Evolutionary conservation across 371 early-diverging fungal genomes (phyloP).

Genomic region (Cokeromyces recurvatus): DNA sequence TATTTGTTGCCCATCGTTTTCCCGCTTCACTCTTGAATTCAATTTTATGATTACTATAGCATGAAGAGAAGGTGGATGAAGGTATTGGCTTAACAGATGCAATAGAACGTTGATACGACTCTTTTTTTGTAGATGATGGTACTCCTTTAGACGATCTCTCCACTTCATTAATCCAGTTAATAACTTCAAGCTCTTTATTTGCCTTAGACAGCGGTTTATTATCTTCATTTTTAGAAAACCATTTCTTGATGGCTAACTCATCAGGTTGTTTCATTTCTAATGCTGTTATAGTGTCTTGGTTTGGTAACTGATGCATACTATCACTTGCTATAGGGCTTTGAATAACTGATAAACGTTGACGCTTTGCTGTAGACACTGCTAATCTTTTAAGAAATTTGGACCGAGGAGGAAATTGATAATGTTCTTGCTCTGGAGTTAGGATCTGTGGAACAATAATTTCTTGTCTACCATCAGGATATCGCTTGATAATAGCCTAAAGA

Average conservation of each 20-base stretch:
- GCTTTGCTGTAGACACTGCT: slow-evolving; percentile 24
- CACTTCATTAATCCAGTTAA: slow-evolving; percentile 38
- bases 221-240: slow-evolving; percentile 30
- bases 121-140: too few relatives aligned
- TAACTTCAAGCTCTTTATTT: slow-evolving; percentile 22
- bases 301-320: slow-evolving; percentile 4
- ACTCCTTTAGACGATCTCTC: slow-evolving; percentile 22
- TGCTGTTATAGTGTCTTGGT: slow-evolving; percentile 1
- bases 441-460: slow-evolving; percentile 45
- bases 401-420: slow-evolving; percentile 45
- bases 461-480: slow-evolving; percentile 36
- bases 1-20: slow-evolving; percentile 34
- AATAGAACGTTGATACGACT: too few relatives aligned
- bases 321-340: too few relatives aligned
- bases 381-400: slow-evolving; percentile 37
- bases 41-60: slow-evolving; percentile 14
- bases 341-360: slow-evolving; percentile 17
- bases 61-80: slow-evolving; percentile 9
- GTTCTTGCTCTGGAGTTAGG: slow-evolving; percentile 42
- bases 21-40: slow-evolving; percentile 37
- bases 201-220: slow-evolving; percentile 3
- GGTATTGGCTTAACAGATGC: slow-evolving; percentile 3
- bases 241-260: slow-evolving; percentile 28
- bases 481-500: slow-evolving; percentile 33
- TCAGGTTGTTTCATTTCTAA: slow-evolving; percentile 21